phyloP scores from a whole-genome alignment of 805 yeast species.

The Saturnispora sekii region DNA sequence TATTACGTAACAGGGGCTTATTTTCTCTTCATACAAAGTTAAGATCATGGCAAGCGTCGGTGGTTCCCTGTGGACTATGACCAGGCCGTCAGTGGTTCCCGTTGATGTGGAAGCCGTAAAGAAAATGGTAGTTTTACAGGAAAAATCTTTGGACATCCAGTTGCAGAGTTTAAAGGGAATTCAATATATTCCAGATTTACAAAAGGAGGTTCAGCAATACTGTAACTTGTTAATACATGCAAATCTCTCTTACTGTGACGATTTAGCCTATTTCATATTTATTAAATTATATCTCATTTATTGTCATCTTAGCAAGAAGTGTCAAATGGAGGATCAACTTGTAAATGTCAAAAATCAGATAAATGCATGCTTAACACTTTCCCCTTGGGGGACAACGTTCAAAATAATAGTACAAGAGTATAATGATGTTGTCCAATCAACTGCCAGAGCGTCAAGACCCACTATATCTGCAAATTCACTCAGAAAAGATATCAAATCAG shows the following conservation, averaged over 20 bases:
- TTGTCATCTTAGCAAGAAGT: neutral
- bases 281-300: neutral
- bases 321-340: neutral
- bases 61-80: too few species aligned
- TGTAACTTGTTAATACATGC: neutral
- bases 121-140: too few species aligned
- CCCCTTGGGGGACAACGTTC: conserved; percentile 1
- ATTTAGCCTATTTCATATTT: conserved; percentile 3
- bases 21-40: too few species aligned
- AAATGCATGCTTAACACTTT: neutral
- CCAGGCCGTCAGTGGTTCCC: too few species aligned
- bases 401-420: neutral
- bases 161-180: neutral
- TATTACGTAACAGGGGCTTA: too few species aligned
- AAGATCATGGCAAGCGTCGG: too few species aligned
- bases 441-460: too few species aligned
- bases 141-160: too few species aligned
- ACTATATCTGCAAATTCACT: neutral
- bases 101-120: too few species aligned
- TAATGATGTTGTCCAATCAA: too few species aligned
- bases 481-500: neutral
- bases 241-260: conserved; percentile 6
- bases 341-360: neutral
- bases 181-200: neutral
- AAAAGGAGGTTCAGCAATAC: neutral